Evolutionary conservation across 805 yeast species (phyloP).

Genomic region (Groenewaldozyma salmanticensis): DNA sequence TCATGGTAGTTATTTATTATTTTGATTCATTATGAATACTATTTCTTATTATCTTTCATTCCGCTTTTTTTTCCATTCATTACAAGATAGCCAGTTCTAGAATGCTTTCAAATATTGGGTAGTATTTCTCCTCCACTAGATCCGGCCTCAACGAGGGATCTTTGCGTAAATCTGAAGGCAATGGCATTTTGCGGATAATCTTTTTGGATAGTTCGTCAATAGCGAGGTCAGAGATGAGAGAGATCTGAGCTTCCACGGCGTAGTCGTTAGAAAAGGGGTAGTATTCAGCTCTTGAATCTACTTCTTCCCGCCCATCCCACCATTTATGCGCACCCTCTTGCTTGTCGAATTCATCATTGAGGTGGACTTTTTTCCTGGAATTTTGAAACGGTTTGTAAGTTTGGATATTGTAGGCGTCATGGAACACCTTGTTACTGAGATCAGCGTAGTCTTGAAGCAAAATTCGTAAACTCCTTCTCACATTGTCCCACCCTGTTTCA

Average conservation of each 20-base stretch:
- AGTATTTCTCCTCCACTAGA: neutral
- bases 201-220: conserved; percentile 2
- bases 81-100: neutral
- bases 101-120: neutral
- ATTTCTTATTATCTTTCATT: no score
- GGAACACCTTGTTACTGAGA: conserved; percentile 6
- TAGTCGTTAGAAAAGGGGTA: conserved; percentile 6
- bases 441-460: conserved; percentile 7
- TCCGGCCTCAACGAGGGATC: neutral
- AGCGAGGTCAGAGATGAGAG: conserved; percentile 9
- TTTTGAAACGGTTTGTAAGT: neutral
- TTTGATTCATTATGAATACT: no score
- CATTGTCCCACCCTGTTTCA: no score
- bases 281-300: conserved; percentile 3
- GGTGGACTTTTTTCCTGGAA: no score
- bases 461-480: conserved; percentile 1
- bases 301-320: conserved; percentile 10
- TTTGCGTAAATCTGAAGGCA: neutral
- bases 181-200: neutral
- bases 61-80: no score
- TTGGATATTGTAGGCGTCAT: neutral
- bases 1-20: no score
- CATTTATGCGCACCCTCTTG: neutral
- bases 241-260: conserved; percentile 8
- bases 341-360: neutral